These are phyloP conservation scores for Falciphora oryzae DNA, from an alignment of 2,329 filamentous ascomycete species.

Conservation along the genomic window DNA sequence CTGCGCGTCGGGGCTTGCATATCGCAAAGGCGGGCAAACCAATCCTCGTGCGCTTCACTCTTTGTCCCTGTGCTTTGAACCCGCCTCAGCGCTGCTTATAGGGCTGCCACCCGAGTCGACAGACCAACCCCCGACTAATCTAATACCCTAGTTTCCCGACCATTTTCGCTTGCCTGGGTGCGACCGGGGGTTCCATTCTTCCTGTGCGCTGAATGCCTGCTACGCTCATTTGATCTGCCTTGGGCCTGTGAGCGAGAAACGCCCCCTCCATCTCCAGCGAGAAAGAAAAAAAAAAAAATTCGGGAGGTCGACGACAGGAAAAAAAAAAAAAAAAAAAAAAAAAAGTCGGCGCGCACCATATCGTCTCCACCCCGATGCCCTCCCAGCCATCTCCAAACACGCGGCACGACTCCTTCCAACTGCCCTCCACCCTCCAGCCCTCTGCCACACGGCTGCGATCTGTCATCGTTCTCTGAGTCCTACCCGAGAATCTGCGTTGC, in stretches of 20 bases:
- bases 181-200: not conserved
- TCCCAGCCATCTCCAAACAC: slow-evolving; percentile 39
- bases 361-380: slow-evolving; percentile 32
- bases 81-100: not conserved
- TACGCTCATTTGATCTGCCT: not conserved
- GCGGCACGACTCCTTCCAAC: slow-evolving; percentile 23
- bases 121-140: not conserved
- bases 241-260: not conserved
- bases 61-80: not conserved
- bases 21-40: not conserved
- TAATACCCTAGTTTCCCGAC: slow-evolving; percentile 1
- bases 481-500: not conserved
- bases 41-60: not conserved
- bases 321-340: slow-evolving; percentile 32
- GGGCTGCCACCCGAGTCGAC: not conserved
- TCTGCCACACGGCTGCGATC: slow-evolving; percentile 9
- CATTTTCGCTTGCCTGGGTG: not conserved
- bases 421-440: slow-evolving; percentile 21
- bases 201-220: not conserved
- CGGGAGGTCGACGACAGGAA: slow-evolving; percentile 17
- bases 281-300: slow-evolving; percentile 11
- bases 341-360: slow-evolving; percentile 14
- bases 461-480: not conserved
- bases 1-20: not conserved
- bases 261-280: not conserved